Evolutionary conservation across 179 eudicot species (phyloP).

Genomic region (Actinidia chinensis): DNA sequence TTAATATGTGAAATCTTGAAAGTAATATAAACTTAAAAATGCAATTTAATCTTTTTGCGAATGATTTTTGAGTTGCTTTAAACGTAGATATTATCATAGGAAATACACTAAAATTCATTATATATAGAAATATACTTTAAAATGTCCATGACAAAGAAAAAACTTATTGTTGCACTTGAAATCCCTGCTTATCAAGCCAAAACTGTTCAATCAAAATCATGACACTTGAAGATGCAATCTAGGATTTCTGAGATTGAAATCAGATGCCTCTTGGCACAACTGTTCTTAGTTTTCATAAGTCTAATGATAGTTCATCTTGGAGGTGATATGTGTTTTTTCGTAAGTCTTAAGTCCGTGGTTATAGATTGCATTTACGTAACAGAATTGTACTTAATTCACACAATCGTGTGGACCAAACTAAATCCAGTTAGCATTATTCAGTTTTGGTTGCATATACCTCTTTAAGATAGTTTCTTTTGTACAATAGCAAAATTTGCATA

Average conservation of each 20-base stretch:
- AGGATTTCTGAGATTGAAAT: conserved; percentile 17
- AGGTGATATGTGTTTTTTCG: conserved; percentile 25
- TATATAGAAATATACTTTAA: conserved; percentile 3
- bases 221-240: conserved; percentile 25
- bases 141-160: neutral
- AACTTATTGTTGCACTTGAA: conserved; percentile 19
- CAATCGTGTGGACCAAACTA: conserved; percentile 22
- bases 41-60: conserved; percentile 2
- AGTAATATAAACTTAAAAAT: neutral
- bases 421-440: conserved; percentile 41
- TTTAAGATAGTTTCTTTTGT: conserved; percentile 14
- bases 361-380: conserved; percentile 25
- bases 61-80: neutral
- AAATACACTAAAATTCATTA: conserved; percentile 2
- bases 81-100: neutral
- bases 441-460: conserved; percentile 17
- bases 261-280: conserved; percentile 17
- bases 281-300: conserved; percentile 15
- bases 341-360: conserved; percentile 22
- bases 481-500: conserved; percentile 24
- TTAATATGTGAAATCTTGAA: neutral
- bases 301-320: conserved; percentile 27
- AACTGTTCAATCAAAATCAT: conserved; percentile 28
- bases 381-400: conserved; percentile 28
- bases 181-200: conserved; percentile 26